Base-by-base conservation (phyloP, 1,139 yeast species). In the Yamadazyma jaroonii region DNA sequence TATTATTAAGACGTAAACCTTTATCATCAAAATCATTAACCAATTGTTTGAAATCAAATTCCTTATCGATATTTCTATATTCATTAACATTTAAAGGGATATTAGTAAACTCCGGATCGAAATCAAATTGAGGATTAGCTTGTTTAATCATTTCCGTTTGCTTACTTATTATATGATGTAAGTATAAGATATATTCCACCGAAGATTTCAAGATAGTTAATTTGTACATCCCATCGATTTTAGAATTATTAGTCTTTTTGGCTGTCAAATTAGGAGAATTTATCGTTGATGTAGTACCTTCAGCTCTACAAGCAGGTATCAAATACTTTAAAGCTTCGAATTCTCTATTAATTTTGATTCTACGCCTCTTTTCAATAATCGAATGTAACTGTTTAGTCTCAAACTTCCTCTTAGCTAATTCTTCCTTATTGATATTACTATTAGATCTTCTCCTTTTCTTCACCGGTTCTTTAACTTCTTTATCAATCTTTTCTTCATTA, bases 281-380 rank as follows among this genome's bases (percentile, higher is more conserved):
- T 8, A 48, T 10, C 1, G 31, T 26, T 10, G 34, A n/a, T 14
- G 32, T 14, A 12, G 51, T 46, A 27, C 37, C 38, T 26, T 31
- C 37, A 7, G 29, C 33, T 39, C 61, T 47, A 56, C 95, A 86
- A 9, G 94, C 90, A 2, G 95, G 95, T 14, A 86, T 81, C 36
- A 86, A 62, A 49, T 74, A 80, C 53, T 86, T 84, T 43, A 86
- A 69, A 2, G 92, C 89, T 53, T 84, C 94, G 55, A 85, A 86
- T 57, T 86, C 94, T 41, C 90, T 68, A 57, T 86, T 86, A 65
- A 86, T 84, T 56, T 84, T 84, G 40, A 82, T 74, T 40, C 95
- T 66, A 48, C 95, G 70, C 49, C 88, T 76, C 51, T 87, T 83
- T 55, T 86, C 95, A 45, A 86, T 86, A 32, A 84, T 81, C 6